A percentile compares a stretch with the other conserved stretches of the same genome.
Evolutionary conservation across 1,284 basidiomycete species (phyloP).

Genomic region (Boletus nobilissimus): DNA sequence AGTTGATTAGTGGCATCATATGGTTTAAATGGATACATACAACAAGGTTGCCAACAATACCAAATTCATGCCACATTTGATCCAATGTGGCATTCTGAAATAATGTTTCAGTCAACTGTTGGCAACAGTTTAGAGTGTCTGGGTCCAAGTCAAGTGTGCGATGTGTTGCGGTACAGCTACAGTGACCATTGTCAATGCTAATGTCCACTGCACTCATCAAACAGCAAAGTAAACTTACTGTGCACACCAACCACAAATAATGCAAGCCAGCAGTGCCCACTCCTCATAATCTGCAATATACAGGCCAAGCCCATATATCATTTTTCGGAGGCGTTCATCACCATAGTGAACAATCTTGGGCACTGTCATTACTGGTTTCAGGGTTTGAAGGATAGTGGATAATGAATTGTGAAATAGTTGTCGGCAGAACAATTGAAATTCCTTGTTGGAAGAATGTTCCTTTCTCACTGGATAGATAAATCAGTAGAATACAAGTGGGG

Average conservation of each 20-base stretch:
- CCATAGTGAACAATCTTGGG: slow-evolving; percentile 22
- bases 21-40: too few species aligned
- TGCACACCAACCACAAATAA: slow-evolving; percentile 37
- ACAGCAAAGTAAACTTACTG: slow-evolving; percentile 16
- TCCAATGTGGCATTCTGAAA: neutral
- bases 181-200: too few species aligned
- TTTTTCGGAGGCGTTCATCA: slow-evolving; percentile 24
- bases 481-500: neutral
- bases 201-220: too few species aligned
- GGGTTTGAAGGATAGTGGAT: slow-evolving; percentile 13
- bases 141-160: too few species aligned
- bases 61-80: too few species aligned
- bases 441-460: neutral
- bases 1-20: neutral
- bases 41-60: too few species aligned
- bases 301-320: slow-evolving; percentile 28
- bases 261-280: slow-evolving; percentile 32
- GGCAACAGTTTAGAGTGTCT: too few species aligned
- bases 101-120: neutral
- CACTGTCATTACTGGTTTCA: slow-evolving; percentile 24
- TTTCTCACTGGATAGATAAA: neutral
- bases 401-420: slow-evolving; percentile 30
- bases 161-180: too few species aligned
- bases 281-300: slow-evolving; percentile 44
- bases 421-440: slow-evolving; percentile 26